These are phyloP conservation scores for Puya raimondii DNA, from an alignment of 176 grass and related monocot species.

Conservation along the genomic window DNA sequence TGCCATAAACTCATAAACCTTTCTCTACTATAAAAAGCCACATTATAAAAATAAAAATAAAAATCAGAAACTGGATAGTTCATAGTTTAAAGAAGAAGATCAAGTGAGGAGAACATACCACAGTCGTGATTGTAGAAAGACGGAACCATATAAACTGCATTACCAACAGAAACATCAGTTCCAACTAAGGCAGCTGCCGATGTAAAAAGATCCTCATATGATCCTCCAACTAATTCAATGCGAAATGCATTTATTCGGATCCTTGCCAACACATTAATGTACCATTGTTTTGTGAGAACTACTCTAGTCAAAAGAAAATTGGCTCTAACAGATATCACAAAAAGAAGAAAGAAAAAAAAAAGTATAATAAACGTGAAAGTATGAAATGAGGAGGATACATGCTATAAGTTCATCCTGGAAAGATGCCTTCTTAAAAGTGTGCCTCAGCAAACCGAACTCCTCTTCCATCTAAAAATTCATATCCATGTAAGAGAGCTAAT, in stretches of 20 bases:
- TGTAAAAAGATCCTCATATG: constrained; percentile 65
- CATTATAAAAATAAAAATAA: constrained; percentile 15
- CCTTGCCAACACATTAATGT: constrained; percentile 80
- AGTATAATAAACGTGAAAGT: neutral
- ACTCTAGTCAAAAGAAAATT: constrained; percentile 52
- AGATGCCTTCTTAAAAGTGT: constrained; percentile 44
- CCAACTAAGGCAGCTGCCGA: constrained; percentile 50
- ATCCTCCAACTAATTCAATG: constrained; percentile 67
- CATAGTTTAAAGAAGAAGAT: neutral
- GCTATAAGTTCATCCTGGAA: constrained; percentile 36
- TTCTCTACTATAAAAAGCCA: neutral
- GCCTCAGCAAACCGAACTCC: constrained; percentile 43
- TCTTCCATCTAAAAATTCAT: constrained; percentile 56
- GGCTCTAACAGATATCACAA: neutral
- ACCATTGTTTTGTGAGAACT: constrained; percentile 91
- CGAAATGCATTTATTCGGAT: constrained; percentile 90
- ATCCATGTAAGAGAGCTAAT: constrained; percentile 2
- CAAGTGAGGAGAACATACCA: constrained; percentile 29
- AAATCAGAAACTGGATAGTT: constrained; percentile 7
- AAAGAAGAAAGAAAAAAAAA: neutral
- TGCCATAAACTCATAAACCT: neutral
- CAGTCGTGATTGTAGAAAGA: constrained; percentile 97
- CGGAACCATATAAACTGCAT: constrained; percentile 85
- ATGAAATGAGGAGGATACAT: constrained; percentile 59
- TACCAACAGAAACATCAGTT: constrained; percentile 67